Evolutionary conservation across 805 yeast genomes (phyloP).

Genomic region (Spathaspora sp.): DNA sequence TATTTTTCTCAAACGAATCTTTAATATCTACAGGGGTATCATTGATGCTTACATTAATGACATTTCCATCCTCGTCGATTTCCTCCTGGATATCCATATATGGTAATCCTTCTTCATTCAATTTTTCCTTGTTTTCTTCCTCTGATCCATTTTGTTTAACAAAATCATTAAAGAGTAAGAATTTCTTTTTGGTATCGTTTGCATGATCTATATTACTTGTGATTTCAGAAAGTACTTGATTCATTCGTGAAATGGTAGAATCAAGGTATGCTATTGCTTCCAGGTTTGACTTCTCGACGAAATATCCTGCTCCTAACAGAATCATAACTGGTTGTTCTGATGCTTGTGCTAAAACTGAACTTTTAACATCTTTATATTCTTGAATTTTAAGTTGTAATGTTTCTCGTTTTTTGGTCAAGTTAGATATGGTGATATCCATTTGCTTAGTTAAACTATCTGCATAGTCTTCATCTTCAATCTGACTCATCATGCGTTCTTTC

Average conservation of each 20-base stretch:
- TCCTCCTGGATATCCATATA: conserved; percentile 78
- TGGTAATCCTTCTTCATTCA: conserved; percentile 51
- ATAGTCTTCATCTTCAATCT: neutral
- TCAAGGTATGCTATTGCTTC: conserved; percentile 26
- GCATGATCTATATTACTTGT: conserved; percentile 38
- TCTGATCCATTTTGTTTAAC: conserved; percentile 3
- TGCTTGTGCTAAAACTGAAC: neutral
- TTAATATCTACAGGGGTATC: conserved; percentile 8
- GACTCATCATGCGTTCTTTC: neutral
- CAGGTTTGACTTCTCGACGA: conserved; percentile 25
- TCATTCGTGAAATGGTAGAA: conserved; percentile 23
- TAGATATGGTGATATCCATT: conserved; percentile 2
- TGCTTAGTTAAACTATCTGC: neutral
- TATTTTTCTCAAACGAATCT: conserved; percentile 2
- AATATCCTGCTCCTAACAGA: conserved; percentile 39
- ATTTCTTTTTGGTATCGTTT: conserved; percentile 21
- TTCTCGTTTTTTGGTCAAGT: neutral
- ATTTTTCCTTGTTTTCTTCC: conserved; percentile 9
- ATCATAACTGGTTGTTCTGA: conserved; percentile 16
- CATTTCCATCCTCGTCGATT: conserved; percentile 78
- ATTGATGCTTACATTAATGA: conserved; percentile 37
- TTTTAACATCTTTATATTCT: conserved; percentile 2
- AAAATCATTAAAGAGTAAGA: conserved; percentile 13
- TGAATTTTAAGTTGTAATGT: neutral
- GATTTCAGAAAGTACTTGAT: conserved; percentile 40